A percentile compares a stretch with the other conserved stretches of the same genome.
phyloP scores from a whole-genome alignment of 352 stramenopile genomes.

The Phytopythium cucurbitacearum region DNA sequence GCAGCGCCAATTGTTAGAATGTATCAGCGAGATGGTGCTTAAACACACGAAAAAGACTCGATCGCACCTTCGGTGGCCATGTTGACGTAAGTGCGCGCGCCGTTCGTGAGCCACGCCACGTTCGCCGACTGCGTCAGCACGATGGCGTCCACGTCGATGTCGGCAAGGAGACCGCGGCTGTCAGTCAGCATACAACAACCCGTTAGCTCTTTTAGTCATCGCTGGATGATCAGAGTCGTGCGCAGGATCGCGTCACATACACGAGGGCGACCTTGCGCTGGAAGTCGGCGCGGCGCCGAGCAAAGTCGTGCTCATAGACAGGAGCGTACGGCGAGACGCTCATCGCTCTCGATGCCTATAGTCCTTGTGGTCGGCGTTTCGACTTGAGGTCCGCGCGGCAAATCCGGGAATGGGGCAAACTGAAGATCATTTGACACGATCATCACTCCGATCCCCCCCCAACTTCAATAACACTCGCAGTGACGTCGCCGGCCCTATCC shows the following conservation, averaged over 20 bases:
- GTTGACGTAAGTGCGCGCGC: slow-evolving; percentile 61
- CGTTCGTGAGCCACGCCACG: slow-evolving; percentile 64
- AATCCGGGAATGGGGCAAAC: background rate
- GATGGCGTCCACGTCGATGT: slow-evolving; percentile 36
- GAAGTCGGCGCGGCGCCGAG: slow-evolving; percentile 41
- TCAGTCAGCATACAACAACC: background rate
- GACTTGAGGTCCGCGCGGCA: background rate
- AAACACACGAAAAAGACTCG: background rate
- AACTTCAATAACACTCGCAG: background rate
- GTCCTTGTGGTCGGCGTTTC: no score
- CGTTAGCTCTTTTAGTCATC: background rate
- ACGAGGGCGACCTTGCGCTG: slow-evolving; percentile 35
- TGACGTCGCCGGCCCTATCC: no score
- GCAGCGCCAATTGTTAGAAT: slow-evolving; percentile 1
- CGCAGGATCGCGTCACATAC: slow-evolving; percentile 8
- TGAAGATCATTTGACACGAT: background rate
- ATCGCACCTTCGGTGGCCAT: slow-evolving; percentile 50
- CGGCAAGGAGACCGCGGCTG: slow-evolving; percentile 39
- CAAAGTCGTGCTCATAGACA: slow-evolving; percentile 38
- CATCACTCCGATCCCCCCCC: background rate
- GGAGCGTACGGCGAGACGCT: slow-evolving; percentile 54
- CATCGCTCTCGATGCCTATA: slow-evolving; percentile 14
- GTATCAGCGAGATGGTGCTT: background rate
- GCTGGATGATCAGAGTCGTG: background rate
- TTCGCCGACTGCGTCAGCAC: slow-evolving; percentile 61